Evolutionary conservation across 2,329 filamentous ascomycete species (phyloP), one percentile per base, ranked within the genome.

Genomic region (Aspergillus niger): DNA sequence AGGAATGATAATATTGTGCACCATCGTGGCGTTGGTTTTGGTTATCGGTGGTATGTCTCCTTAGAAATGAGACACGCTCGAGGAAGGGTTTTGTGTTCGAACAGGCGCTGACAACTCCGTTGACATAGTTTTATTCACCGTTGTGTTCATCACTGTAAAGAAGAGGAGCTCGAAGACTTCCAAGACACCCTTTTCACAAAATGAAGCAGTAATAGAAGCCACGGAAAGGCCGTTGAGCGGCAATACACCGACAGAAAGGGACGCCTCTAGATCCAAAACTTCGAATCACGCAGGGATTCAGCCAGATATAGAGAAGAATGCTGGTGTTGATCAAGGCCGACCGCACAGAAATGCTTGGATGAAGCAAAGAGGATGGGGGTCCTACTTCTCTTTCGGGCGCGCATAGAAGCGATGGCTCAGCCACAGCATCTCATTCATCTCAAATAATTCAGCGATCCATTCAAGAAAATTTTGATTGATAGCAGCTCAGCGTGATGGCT

Each of bases 1-100:
- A 32, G 66, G 66, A 15, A 67, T 68, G 61, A 68, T 68, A 17
- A 58, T 59, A 3, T 47, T 68, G 6, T 66, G 65, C 32, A 64
- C 63, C 1, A 62, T 68, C 13, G 66, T 62, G 10, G 66, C 65
- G 2, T 43, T 68, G 5, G 66, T 68, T 5, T 62, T 65, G 22
- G 26, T 67, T 11, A 58, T 68, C 17, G 66, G 66, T 63, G 54
- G 66, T 68, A 20, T 48, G 65, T 62, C 48, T 36, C 30, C 24
- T 15, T 22, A 11, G 13, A 8, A 15, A 17, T n/a, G 7, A 20
- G 10, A 20, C 17, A 26, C 24, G 6, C 1, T 28, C 11, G 30
- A 10, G 32, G 7, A n/a, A 3, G 6, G n/a, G 1, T 8, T 8
- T 4, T 13, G 15, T 8, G 6, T 5, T 36, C 15, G 6, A 43